Evolutionary conservation across 2,329 filamentous ascomycete species (phyloP).

Genomic region (Phyllosticta capitalensis): DNA sequence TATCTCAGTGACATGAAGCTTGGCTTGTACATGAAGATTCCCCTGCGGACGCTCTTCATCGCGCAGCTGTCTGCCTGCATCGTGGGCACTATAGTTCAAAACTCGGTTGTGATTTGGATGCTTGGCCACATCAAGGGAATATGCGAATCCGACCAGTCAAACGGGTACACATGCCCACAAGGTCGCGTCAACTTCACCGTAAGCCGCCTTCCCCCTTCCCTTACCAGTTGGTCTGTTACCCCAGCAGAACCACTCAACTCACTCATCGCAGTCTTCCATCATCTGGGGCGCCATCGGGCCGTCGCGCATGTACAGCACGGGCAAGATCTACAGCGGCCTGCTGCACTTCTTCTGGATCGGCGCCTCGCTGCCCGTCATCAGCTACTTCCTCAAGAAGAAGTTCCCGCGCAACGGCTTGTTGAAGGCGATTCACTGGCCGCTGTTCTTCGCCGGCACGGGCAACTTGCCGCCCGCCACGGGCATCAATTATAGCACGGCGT

Average conservation of each 20-base stretch:
- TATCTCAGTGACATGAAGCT: slow-evolving; percentile 10
- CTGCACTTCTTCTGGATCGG: slow-evolving; percentile 46
- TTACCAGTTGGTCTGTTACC: no score
- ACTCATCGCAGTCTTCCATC: slow-evolving; percentile 40
- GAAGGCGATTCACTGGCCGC: slow-evolving; percentile 44
- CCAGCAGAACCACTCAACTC: no score
- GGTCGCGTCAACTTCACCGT: slow-evolving; percentile 47
- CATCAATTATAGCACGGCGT: slow-evolving; percentile 6
- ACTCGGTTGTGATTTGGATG: slow-evolving; percentile 52
- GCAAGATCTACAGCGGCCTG: slow-evolving; percentile 38
- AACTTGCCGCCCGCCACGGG: slow-evolving; percentile 42
- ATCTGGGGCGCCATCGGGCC: slow-evolving; percentile 60
- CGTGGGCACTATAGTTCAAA: slow-evolving; percentile 16
- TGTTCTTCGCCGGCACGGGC: slow-evolving; percentile 53
- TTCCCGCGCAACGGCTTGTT: slow-evolving; percentile 39
- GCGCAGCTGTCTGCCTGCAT: slow-evolving; percentile 8
- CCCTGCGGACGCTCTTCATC: slow-evolving; percentile 6
- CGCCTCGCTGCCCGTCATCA: slow-evolving; percentile 40
- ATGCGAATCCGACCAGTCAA: slow-evolving; percentile 5
- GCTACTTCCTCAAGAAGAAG: slow-evolving; percentile 42
- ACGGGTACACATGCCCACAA: slow-evolving; percentile 50
- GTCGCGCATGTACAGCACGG: slow-evolving; percentile 37
- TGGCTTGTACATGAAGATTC: slow-evolving; percentile 10
- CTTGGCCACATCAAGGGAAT: slow-evolving; percentile 42
- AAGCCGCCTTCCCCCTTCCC: no score